Conservation (phyloP, 108 stramenopile species). For the Pseudonitzschia delicatissima region DNA sequence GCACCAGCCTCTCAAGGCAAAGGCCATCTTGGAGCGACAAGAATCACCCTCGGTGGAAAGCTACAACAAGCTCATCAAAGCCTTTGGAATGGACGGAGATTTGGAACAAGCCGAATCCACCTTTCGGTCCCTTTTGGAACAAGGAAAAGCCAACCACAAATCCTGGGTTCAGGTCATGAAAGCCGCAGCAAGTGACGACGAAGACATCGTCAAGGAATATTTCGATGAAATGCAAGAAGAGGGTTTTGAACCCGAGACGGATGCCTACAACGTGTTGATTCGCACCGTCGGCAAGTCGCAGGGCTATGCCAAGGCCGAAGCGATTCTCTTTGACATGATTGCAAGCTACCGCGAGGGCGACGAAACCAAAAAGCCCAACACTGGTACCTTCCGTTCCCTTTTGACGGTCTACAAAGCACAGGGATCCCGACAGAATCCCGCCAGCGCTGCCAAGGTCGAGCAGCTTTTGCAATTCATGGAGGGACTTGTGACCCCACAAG, state of each 20-base stretch:
- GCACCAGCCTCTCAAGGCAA: conserved; percentile 29
- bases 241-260: conserved; percentile 29
- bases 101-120: conserved; percentile 26
- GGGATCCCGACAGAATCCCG: not conserved
- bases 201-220: conserved; percentile 17
- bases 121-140: conserved; percentile 22
- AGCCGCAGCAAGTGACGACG: conserved; percentile 4
- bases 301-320: conserved; percentile 36
- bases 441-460: conserved; percentile 37
- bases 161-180: conserved; percentile 48
- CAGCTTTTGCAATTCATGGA: conserved; percentile 36
- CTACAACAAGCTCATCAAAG: conserved; percentile 46
- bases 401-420: conserved; percentile 17
- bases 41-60: conserved; percentile 10
- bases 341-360: conserved; percentile 44
- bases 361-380: conserved; percentile 47
- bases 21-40: conserved; percentile 22
- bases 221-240: conserved; percentile 38
- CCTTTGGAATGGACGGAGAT: conserved; percentile 27
- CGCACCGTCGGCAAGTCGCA: conserved; percentile 13
- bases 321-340: conserved; percentile 45
- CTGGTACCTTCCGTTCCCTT: conserved; percentile 32
- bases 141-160: conserved; percentile 30
- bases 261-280: conserved; percentile 42
- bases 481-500: conserved; percentile 16